Percentiles rank a stretch among this genome's conserved stretches.
phyloP scores from a whole-genome alignment of 2,329 filamentous ascomycete species.

The Ceratocystis harringtonii region DNA sequence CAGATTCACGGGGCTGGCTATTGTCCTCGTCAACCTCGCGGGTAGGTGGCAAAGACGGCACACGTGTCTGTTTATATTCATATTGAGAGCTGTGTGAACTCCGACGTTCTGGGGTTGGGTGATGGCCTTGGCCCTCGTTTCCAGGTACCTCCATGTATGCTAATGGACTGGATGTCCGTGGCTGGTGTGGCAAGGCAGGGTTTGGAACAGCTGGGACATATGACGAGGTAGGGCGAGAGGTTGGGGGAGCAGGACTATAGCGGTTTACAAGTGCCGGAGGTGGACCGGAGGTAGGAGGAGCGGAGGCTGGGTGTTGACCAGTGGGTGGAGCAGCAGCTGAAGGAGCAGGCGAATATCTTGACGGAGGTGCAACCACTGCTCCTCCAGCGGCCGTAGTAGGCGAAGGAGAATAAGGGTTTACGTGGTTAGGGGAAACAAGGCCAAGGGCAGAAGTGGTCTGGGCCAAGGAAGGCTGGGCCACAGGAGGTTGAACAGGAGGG shows the following conservation, averaged over 20 bases:
- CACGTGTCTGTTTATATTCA: conserved; percentile 39
- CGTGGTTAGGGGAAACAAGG: conserved; percentile 39
- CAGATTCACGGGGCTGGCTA: conserved; percentile 17
- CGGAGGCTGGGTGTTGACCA: conserved; percentile 21
- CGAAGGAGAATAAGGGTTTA: conserved; percentile 36
- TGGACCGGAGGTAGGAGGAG: conserved; percentile 25
- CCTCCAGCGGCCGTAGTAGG: conserved; percentile 17
- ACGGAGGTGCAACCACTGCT: conserved; percentile 25
- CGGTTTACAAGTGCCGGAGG: conserved; percentile 24
- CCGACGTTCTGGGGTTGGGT: conserved; percentile 28
- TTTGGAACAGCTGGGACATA: conserved; percentile 29
- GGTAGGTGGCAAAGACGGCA: conserved; percentile 45
- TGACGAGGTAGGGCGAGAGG: conserved; percentile 30
- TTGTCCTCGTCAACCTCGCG: conserved; percentile 43
- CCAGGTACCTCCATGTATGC: conserved; percentile 46
- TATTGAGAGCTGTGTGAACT: conserved; percentile 32
- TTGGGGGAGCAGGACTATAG: conserved; percentile 37
- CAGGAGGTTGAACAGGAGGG: neutral
- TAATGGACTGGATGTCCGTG: conserved; percentile 50
- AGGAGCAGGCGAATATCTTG: conserved; percentile 49
- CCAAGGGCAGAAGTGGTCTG: conserved; percentile 19
- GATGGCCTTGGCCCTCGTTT: conserved; percentile 26
- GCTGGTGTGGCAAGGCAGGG: conserved; percentile 41
- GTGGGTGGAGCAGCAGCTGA: conserved; percentile 22
- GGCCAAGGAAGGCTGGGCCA: conserved; percentile 18